Base-by-base conservation (phyloP, 305 asterid species). In the Fraxinus baroniana region DNA sequence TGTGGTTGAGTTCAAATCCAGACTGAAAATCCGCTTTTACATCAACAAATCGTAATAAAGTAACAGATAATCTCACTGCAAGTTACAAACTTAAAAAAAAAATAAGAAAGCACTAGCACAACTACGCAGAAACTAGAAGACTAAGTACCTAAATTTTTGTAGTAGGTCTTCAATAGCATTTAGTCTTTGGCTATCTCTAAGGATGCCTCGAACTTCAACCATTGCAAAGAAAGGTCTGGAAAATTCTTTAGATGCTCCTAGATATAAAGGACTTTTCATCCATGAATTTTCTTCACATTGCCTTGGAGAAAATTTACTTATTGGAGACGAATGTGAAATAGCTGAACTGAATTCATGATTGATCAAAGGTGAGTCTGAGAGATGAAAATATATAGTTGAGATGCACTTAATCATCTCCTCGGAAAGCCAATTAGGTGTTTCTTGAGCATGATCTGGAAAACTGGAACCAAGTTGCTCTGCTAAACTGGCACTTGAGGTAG, bases 331-430 rank as follows among this genome's bases (percentile, higher is more conserved):
- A 76, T 85, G 80, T 44, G 96, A 87, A 77, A 82, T 28, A 6
- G 92, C 86, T 6, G 83, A 85, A 82, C 74, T 78, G 78, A 83
- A 84, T 68, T 85, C 89, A 39, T 82, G 83, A 46, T 68, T 52
- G 77, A 71, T 26, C 81, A 86, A 82, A 28, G 95, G 97, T 28
- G 94, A 92, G 74, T 93, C 93, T 4, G 98, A 91, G 7, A 96
- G 91, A 75, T 91, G 95, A 79, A 81, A 88, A 79, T 91, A 94
- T 79, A 94, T 83, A 28, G 93, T 90, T 39, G 99, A 91, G 83
- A 96, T 94, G 91, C 94, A 89, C 82, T 90, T 96, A 84, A 94
- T 88, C 95, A 96, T 96, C 92, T 94, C 98, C 88, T 93, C 98
- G 0, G 98, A 93, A 1, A 96, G 86, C 84, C 81, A 80, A 79